Conservation (phyloP, 352 stramenopile genomes). For the Phytopythium ostracodes region DNA sequence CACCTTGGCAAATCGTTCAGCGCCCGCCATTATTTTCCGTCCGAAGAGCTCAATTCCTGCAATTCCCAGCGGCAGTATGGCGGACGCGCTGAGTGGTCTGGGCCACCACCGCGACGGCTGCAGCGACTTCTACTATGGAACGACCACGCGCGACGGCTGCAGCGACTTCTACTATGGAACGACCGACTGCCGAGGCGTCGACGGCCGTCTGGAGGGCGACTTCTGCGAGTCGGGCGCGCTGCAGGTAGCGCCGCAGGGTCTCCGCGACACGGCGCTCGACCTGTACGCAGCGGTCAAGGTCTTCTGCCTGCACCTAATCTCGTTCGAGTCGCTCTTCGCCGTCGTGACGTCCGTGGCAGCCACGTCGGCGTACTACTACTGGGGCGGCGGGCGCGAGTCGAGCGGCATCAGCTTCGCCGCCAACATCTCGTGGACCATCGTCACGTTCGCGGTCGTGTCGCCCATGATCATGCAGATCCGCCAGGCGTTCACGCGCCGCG, state of each 20-base stretch:
- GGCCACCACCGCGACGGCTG: neutral
- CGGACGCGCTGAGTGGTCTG: neutral
- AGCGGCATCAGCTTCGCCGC: constrained; percentile 47
- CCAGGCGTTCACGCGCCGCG: constrained; percentile 70
- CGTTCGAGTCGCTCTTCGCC: constrained; percentile 75
- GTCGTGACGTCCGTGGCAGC: constrained; percentile 55
- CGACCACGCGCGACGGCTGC: neutral
- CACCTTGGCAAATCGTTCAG: too few species aligned
- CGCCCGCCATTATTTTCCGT: too few species aligned
- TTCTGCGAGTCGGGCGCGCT: neutral
- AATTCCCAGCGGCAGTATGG: neutral
- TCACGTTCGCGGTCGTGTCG: constrained; percentile 77
- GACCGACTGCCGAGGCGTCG: neutral
- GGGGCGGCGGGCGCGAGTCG: constrained; percentile 27
- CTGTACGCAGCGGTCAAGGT: constrained; percentile 77
- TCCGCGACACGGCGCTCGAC: constrained; percentile 45
- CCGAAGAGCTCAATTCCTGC: too few species aligned
- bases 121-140: neutral
- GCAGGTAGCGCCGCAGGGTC: constrained; percentile 3
- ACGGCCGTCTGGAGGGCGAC: neutral
- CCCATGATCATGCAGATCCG: constrained; percentile 89
- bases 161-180: neutral
- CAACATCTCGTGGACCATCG: constrained; percentile 85
- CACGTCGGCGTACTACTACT: constrained; percentile 67
- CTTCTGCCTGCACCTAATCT: constrained; percentile 67